phyloP scores from a whole-genome alignment of 2,329 filamentous ascomycete genomes.

The Neopestalotiopsis clavispora region DNA sequence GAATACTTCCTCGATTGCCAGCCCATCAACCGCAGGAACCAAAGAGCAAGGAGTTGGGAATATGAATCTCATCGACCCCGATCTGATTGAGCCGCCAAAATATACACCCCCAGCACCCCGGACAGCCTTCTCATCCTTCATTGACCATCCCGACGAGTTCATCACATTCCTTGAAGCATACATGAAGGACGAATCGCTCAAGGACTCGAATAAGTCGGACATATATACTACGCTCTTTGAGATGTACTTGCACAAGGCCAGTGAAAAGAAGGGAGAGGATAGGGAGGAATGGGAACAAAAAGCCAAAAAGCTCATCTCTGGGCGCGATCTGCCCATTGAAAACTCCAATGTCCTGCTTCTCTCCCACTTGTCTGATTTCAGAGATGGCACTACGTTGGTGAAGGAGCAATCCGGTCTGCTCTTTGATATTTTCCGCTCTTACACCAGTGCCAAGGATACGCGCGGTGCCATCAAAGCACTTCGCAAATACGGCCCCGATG shows the following conservation, averaged over 20 bases:
- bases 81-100: slow-evolving; percentile 51
- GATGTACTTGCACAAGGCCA: slow-evolving; percentile 94
- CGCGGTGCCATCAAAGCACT: slow-evolving; percentile 87
- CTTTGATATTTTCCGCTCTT: slow-evolving; percentile 96
- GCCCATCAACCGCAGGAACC: slow-evolving; percentile 56
- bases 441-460: slow-evolving; percentile 91
- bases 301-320: slow-evolving; percentile 86
- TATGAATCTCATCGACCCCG: slow-evolving; percentile 53
- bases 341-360: slow-evolving; percentile 92
- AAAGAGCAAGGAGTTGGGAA: slow-evolving; percentile 59
- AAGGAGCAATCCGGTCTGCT: slow-evolving; percentile 91
- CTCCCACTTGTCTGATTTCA: slow-evolving; percentile 89
- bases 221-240: slow-evolving; percentile 96
- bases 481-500: slow-evolving; percentile 87
- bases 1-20: slow-evolving; percentile 64
- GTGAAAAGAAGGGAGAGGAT: slow-evolving; percentile 68
- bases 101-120: slow-evolving; percentile 85
- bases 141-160: slow-evolving; percentile 91
- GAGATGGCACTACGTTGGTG: slow-evolving; percentile 88
- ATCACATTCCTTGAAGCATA: slow-evolving; percentile 92
- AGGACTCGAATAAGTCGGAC: slow-evolving; percentile 78
- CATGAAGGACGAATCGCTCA: slow-evolving; percentile 72
- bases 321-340: slow-evolving; percentile 82
- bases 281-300: slow-evolving; percentile 87
- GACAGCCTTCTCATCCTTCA: slow-evolving; percentile 93